Conservation (phyloP, 768 basidiomycete genomes). For the Psilocybe sp. region DNA sequence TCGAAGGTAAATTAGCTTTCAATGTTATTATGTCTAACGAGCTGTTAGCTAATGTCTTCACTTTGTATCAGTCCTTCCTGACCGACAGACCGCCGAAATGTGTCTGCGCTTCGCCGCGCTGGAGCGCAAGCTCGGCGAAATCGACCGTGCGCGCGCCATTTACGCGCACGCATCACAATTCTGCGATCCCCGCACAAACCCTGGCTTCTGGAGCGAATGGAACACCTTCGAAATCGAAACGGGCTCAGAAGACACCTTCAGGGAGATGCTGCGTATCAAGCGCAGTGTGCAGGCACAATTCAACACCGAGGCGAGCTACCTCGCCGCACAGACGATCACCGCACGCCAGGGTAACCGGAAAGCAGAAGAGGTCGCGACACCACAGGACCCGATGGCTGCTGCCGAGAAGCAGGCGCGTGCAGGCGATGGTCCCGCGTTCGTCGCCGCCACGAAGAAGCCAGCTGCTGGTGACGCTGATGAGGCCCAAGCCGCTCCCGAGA, state of each 20-base stretch:
- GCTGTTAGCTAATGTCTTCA: background rate
- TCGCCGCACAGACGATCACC: constrained; percentile 86
- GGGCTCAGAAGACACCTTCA: constrained; percentile 97
- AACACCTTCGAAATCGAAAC: constrained; percentile 98
- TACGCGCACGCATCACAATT: constrained; percentile 98
- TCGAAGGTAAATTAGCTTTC: constrained; percentile 52
- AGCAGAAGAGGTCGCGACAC: constrained; percentile 40
- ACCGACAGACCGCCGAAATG: constrained; percentile 95
- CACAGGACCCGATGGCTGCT: constrained; percentile 83
- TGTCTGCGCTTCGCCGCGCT: constrained; percentile 93
- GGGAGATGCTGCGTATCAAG: constrained; percentile 93
- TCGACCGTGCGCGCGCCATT: constrained; percentile 93
- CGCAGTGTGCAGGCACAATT: constrained; percentile 98
- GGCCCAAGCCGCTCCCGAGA: constrained; percentile 21
- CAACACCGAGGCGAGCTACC: constrained; percentile 93
- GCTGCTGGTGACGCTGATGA: constrained; percentile 34
- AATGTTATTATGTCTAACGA: background rate
- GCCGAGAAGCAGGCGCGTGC: constrained; percentile 63
- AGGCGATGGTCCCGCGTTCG: constrained; percentile 66
- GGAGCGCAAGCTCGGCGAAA: constrained; percentile 97
- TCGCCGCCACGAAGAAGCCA: constrained; percentile 61
- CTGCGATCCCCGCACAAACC: constrained; percentile 91
- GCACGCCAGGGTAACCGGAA: constrained; percentile 57
- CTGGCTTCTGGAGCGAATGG: constrained; percentile 97
- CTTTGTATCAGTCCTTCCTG: constrained; percentile 61